Evolutionary conservation across 2,329 filamentous ascomycete genomes (phyloP), one percentile per base, ranked within the genome.

Genomic region (Colletotrichum gloeosporioides): DNA sequence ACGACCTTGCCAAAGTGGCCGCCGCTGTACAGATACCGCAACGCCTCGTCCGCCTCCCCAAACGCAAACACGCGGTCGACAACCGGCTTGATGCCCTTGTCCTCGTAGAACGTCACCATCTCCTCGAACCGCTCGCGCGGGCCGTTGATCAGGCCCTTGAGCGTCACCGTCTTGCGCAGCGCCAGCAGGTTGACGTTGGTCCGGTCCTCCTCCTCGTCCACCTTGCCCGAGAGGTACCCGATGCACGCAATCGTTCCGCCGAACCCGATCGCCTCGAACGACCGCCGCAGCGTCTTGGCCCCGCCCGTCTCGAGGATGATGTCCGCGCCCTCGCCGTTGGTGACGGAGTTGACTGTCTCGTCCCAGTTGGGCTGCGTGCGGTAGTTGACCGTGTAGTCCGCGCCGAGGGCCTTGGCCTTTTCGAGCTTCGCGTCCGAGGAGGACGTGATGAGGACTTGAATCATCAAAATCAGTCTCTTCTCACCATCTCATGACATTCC

Each of bases 101-200:
- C 80, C 74, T 86, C 84, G 77, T 89, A 89, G 62, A 89, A 88
- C 36, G 63, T 72, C 49, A 88, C 78, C 88, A 91, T 90, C 82
- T 92, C 90, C 82, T 90, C 88, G 73, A 91, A 88, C 57, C 86
- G 82, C 64, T 88, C 86, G 71, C 83, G 80, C 12, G 92, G 91
- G 0, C 92, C 93, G 81, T 93, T 93, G 32, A 93, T 79, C 8
- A 94, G 89, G 0, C 93, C 87, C 79, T 87, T 87, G 67, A 89
- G 81, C 36, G 88, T 89, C 16, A 87, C 86, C 76, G 88, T 89
- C 75, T 86, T 81, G 71, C 85, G 78, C 77, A 88, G 77, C n/a
- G 87, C 88, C 71, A 89, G 84, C 32, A 94, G 83, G 79, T 93
- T 94, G 16, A 92, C 89, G 77, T 93, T 92, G 9, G 89, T 85